These are phyloP conservation scores for Coemansia sp. DNA, from an alignment of 192 early-diverging fungal species.

Conservation along the genomic window DNA sequence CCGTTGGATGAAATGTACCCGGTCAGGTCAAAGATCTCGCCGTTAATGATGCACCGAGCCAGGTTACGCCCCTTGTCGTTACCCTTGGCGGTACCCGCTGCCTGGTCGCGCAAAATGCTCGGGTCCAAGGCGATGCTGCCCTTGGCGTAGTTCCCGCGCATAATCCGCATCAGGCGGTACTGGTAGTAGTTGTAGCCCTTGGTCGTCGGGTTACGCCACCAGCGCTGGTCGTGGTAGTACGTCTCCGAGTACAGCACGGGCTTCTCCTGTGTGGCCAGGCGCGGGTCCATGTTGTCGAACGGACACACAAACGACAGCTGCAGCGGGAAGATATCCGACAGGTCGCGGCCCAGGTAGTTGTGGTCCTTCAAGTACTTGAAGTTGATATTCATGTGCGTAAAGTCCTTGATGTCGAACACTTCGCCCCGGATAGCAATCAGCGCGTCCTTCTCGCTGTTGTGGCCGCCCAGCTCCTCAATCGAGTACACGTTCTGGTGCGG, in stretches of 20 bases:
- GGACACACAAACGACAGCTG: constrained; percentile 54
- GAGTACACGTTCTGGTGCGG: constrained; percentile 67
- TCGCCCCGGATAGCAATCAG: constrained; percentile 68
- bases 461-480: constrained; percentile 55
- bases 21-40: constrained; percentile 66
- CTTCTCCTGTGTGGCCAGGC: constrained; percentile 44
- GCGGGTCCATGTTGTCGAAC: constrained; percentile 49
- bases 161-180: constrained; percentile 53
- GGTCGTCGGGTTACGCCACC: constrained; percentile 46
- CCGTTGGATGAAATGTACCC: constrained; percentile 54
- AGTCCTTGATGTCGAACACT: constrained; percentile 67
- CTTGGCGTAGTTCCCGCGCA: constrained; percentile 60
- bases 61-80: constrained; percentile 32
- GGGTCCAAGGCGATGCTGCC: constrained; percentile 57
- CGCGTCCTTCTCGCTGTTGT: constrained; percentile 52
- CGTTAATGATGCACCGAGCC: constrained; percentile 58
- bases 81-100: constrained; percentile 32
- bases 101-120: constrained; percentile 46
- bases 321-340: constrained; percentile 63
- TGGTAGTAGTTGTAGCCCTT: constrained; percentile 62
- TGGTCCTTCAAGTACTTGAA: constrained; percentile 42
- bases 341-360: constrained; percentile 62
- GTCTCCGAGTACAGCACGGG: constrained; percentile 54
- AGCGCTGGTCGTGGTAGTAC: constrained; percentile 63
- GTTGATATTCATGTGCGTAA: constrained; percentile 52